Conservation (phyloP, 2,329 filamentous ascomycete species). For the Fusarium globosum region DNA sequence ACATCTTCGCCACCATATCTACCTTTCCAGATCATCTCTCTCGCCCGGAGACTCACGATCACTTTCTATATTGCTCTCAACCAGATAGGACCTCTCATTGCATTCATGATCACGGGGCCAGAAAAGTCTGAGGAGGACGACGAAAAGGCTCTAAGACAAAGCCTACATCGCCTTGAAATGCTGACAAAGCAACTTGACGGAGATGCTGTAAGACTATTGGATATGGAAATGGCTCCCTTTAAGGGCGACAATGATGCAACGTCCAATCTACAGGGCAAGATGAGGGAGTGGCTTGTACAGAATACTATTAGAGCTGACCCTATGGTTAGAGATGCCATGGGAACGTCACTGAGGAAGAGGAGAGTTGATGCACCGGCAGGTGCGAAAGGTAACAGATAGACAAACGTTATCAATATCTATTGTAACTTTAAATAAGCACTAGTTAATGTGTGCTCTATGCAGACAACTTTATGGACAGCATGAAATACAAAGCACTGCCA, state of each 20-base stretch:
- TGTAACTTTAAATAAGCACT: slow-evolving; percentile 32
- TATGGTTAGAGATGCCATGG: slow-evolving; percentile 84
- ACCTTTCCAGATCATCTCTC: slow-evolving; percentile 83
- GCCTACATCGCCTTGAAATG: slow-evolving; percentile 74
- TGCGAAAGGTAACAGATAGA: slow-evolving; percentile 62
- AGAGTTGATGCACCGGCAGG: slow-evolving; percentile 71
- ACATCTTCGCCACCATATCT: slow-evolving; percentile 71
- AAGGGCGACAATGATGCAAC: slow-evolving; percentile 75
- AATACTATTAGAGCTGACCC: slow-evolving; percentile 84
- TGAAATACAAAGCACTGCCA: slow-evolving; percentile 10
- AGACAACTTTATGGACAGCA: slow-evolving; percentile 21
- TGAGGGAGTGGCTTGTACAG: slow-evolving; percentile 89
- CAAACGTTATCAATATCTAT: slow-evolving; percentile 12
- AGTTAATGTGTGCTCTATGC: slow-evolving; percentile 7
- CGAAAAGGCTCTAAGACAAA: slow-evolving; percentile 67
- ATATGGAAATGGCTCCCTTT: slow-evolving; percentile 85
- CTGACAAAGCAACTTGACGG: slow-evolving; percentile 69
- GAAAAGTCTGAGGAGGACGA: slow-evolving; percentile 48
- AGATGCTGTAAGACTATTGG: slow-evolving; percentile 77
- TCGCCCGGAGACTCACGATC: slow-evolving; percentile 80
- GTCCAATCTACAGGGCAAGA: slow-evolving; percentile 69
- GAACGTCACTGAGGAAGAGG: slow-evolving; percentile 71
- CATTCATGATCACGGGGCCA: slow-evolving; percentile 47
- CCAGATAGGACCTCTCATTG: slow-evolving; percentile 78
- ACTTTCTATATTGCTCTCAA: slow-evolving; percentile 86